A percentile compares a stretch with the other conserved stretches of the same genome.
These are phyloP conservation scores for Yamadazyma conglobata DNA, from an alignment of 1,139 yeast genomes.

Conservation along the genomic window DNA sequence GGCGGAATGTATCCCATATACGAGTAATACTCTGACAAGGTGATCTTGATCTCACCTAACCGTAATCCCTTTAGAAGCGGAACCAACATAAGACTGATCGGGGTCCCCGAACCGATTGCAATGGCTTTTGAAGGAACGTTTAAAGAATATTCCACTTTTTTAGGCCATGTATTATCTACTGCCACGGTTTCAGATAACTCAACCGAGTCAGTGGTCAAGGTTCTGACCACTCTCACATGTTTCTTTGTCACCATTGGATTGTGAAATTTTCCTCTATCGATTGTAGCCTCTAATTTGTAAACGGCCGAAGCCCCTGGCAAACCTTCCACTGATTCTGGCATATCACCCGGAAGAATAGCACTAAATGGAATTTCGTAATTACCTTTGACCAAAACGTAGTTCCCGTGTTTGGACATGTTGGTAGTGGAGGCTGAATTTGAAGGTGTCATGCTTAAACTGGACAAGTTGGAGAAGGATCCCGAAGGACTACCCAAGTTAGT, in stretches of 20 bases:
- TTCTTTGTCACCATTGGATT: slow-evolving; percentile 63
- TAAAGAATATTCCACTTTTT: slow-evolving; percentile 84
- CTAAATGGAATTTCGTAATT: slow-evolving; percentile 91
- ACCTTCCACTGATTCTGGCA: slow-evolving; percentile 89
- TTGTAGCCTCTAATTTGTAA: slow-evolving; percentile 72
- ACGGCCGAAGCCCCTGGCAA: slow-evolving; percentile 79
- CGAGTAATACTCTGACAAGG: slow-evolving; percentile 64
- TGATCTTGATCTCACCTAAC: slow-evolving; percentile 67
- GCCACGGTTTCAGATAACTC: slow-evolving; percentile 91
- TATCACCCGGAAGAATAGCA: slow-evolving; percentile 77
- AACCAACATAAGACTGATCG: slow-evolving; percentile 66
- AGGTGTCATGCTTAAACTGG: slow-evolving; percentile 10
- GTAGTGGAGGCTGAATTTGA: slow-evolving; percentile 3
- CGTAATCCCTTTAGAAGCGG: slow-evolving; percentile 80
- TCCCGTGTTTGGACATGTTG: slow-evolving; percentile 5
- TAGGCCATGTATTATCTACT: slow-evolving; percentile 95
- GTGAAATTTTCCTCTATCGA: slow-evolving; percentile 81
- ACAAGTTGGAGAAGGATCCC: slow-evolving; percentile 12
- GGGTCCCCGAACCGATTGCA: slow-evolving; percentile 80
- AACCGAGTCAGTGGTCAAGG: slow-evolving; percentile 81
- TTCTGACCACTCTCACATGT: slow-evolving; percentile 80
- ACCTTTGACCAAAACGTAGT: slow-evolving; percentile 55
- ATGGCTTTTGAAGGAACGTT: slow-evolving; percentile 86
- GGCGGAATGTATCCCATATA: slow-evolving; percentile 58
- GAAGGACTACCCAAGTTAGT: slow-evolving; percentile 15